Percentiles rank a stretch among this genome's conserved stretches.
Conservation (phyloP, 768 basidiomycete genomes). For the Russula vinacea region DNA sequence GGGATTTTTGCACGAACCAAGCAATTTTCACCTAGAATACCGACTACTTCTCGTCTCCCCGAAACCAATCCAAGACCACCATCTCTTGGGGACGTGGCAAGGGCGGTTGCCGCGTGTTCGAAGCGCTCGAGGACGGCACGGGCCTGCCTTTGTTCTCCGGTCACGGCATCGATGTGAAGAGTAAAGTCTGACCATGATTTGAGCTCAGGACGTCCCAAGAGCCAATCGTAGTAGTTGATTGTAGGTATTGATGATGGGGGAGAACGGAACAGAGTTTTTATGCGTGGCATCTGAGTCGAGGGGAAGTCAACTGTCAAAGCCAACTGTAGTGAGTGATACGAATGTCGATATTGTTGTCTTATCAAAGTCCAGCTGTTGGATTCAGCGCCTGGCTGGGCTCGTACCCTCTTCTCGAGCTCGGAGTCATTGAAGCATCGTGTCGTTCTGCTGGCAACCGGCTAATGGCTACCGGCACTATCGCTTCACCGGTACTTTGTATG, state of each 20-base stretch:
- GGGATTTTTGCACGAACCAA: conserved; percentile 44
- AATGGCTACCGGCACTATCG: too few species aligned
- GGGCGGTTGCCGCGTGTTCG: conserved; percentile 54
- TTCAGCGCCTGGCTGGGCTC: too few species aligned
- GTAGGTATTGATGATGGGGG: conserved; percentile 16
- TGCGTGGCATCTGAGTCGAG: conserved; percentile 5
- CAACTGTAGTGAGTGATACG: not conserved
- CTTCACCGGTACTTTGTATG: too few species aligned
- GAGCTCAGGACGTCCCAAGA: conserved; percentile 14
- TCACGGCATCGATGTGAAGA: conserved; percentile 53
- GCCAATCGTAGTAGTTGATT: conserved; percentile 23
- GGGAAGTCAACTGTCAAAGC: not conserved
- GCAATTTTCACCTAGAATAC: conserved; percentile 67
- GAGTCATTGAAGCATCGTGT: too few species aligned
- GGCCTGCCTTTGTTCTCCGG: conserved; percentile 46
- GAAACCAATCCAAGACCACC: conserved; percentile 55
- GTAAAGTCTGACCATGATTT: conserved; percentile 45
- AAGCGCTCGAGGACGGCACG: conserved; percentile 52
- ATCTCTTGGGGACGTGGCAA: conserved; percentile 36
- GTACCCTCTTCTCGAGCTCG: too few species aligned
- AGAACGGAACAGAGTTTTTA: not conserved
- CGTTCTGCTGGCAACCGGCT: too few species aligned
- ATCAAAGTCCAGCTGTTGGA: not conserved
- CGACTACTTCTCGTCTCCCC: conserved; percentile 47
- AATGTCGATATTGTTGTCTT: not conserved